phyloP scores from a whole-genome alignment of 768 basidiomycete species.

The Cytidiella melzeri region DNA sequence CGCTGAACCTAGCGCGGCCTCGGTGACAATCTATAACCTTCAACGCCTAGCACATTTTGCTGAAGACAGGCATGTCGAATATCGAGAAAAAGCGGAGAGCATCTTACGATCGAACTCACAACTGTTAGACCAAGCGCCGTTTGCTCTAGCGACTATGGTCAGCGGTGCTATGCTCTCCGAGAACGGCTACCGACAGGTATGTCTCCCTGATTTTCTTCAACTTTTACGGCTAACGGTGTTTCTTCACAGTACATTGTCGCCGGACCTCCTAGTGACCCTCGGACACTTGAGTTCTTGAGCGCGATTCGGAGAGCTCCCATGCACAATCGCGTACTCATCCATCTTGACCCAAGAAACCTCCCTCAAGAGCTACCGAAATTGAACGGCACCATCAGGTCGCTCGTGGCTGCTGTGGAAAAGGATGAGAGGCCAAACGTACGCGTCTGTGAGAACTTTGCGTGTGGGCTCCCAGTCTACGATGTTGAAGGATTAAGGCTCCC shows the following conservation, averaged over 20 bases:
- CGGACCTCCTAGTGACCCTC: constrained; percentile 5
- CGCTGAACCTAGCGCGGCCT: constrained; percentile 23
- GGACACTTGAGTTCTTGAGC: constrained; percentile 8
- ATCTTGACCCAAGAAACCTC: constrained; percentile 15
- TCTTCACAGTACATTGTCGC: constrained; percentile 16
- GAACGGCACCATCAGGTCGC: constrained; percentile 15
- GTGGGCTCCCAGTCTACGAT: constrained; percentile 18
- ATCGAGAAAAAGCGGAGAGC: constrained; percentile 18
- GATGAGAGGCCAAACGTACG: constrained; percentile 14
- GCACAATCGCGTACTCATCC: constrained; percentile 21
- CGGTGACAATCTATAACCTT: constrained; percentile 24
- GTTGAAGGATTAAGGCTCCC: constrained; percentile 17
- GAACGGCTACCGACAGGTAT: constrained; percentile 18
- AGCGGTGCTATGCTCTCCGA: constrained; percentile 13
- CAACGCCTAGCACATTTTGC: constrained; percentile 21
- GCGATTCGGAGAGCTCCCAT: constrained; percentile 13
- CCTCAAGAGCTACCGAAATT: constrained; percentile 16
- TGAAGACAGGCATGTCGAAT: constrained; percentile 17
- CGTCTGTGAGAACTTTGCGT: constrained; percentile 22
- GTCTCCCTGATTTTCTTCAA: background rate
- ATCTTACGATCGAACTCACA: constrained; percentile 18
- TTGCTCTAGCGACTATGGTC: constrained; percentile 19
- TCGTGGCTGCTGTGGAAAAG: constrained; percentile 6
- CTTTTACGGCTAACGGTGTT: background rate
- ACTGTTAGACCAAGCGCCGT: constrained; percentile 16